phyloP scores from a whole-genome alignment of 352 stramenopile species.

The Peronospora farinosa region DNA sequence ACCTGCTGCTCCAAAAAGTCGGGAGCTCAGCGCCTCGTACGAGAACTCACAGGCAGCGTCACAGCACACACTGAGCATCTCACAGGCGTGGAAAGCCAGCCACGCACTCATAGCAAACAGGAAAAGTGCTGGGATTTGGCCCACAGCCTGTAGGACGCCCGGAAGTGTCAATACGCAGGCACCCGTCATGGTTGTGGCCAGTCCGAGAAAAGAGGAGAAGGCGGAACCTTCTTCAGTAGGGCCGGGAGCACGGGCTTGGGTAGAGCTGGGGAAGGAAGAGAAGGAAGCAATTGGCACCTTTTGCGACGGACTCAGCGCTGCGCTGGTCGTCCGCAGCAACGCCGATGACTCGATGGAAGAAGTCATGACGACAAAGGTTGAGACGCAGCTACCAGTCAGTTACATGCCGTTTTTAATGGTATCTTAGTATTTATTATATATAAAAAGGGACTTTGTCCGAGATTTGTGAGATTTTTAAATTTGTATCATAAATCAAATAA shows the following conservation, averaged over 20 bases:
- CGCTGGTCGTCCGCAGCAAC: conserved; percentile 33
- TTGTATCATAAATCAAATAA: too few relatives aligned
- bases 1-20: conserved; percentile 55
- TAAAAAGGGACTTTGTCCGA: too few relatives aligned
- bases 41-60: conserved; percentile 64
- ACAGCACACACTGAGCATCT: conserved; percentile 63
- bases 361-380: conserved; percentile 10
- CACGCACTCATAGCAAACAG: conserved; percentile 49
- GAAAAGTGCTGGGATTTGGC: conserved; percentile 41
- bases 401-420: neutral
- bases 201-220: conserved; percentile 66
- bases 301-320: conserved; percentile 17
- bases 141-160: conserved; percentile 53
- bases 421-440: too few relatives aligned
- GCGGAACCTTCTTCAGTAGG: conserved; percentile 51
- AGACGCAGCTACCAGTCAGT: neutral
- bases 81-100: conserved; percentile 64
- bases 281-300: conserved; percentile 4
- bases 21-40: conserved; percentile 75
- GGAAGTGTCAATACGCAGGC: conserved; percentile 74
- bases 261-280: conserved; percentile 3
- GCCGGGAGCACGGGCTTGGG: conserved; percentile 6
- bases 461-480: too few relatives aligned
- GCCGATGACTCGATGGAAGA: conserved; percentile 25
- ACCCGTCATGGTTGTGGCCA: conserved; percentile 81